Base-by-base conservation (phyloP, 371 early-diverging fungal genomes). In the Mortierella sp. region DNA sequence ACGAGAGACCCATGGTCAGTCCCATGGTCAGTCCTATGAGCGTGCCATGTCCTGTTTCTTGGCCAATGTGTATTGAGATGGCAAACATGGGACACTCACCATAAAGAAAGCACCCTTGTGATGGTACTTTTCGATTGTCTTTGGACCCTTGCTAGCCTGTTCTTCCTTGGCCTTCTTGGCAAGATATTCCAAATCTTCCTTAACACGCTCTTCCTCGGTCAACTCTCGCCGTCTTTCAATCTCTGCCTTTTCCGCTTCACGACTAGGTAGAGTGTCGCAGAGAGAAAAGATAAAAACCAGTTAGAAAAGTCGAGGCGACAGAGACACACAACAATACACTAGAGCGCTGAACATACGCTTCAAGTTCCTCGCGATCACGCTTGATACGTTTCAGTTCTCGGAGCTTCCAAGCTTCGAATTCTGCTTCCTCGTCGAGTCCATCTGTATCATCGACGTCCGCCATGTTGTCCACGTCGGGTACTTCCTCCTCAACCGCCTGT, bases 371-470 rank as follows among this genome's bases (percentile, higher is more conserved):
- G 52, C 89, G 83, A 70, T 96, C 96, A 26, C 96, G 90, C 61
- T 95, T 93, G 61, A 97, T 90, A 66, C 98, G 90, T 41, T 71
- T 84, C 54, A 96, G 80, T 72, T 98, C 97, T 61, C 98, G 91
- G n/a, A 93, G 81, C 73, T 91, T 94, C 98, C 98, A 98, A 0
- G 90, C 90, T 50, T 90, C 91, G 74, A 88, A 93, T 76, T 98
- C 98, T 5, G 89, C 95, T 34, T 90, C 91, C 58, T 91, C 91
- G 65, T 96, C 91, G 12, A 92, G 41, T 21, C 89, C 92, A 80
- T 98, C 98, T 0, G 95, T 95, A 82, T 98, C 98, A 78, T 96
- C 97, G 0, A 95, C 88, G 31, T 86, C 88, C 7, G 54, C 54
- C 8, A 71, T 43, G 19, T 68, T 68, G 21, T 76, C 66, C 16